These are phyloP conservation scores for Mycena pura DNA, from an alignment of 768 basidiomycete genomes.

Conservation along the genomic window DNA sequence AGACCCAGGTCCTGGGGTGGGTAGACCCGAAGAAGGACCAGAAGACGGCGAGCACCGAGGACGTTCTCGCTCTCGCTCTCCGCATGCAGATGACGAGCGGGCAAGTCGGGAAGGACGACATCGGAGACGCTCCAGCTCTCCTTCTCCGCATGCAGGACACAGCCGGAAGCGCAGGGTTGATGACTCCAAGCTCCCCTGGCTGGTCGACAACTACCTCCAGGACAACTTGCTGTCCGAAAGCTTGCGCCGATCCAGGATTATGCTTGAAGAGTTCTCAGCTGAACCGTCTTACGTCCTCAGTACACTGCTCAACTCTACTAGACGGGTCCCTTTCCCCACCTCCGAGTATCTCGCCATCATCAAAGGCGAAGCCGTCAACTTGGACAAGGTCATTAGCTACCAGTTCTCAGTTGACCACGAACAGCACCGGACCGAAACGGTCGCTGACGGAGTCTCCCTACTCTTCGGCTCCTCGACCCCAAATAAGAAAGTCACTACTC, in stretches of 20 bases:
- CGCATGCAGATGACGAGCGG: background rate
- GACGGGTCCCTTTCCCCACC: constrained; percentile 30
- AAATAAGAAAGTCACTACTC: constrained; percentile 19
- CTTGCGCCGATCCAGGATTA: background rate
- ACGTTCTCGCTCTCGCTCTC: background rate
- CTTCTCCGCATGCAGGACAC: background rate
- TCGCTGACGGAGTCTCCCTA: constrained; percentile 24
- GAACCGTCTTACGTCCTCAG: background rate
- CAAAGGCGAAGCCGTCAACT: constrained; percentile 29
- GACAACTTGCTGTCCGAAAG: background rate
- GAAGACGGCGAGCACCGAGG: no score
- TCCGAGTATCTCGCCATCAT: constrained; percentile 33
- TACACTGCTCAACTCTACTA: background rate
- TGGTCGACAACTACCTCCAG: background rate
- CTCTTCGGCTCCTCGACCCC: background rate
- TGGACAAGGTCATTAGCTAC: constrained; percentile 31
- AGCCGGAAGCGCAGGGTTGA: background rate
- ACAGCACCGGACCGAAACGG: background rate
- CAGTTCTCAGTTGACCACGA: background rate
- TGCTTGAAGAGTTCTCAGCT: background rate
- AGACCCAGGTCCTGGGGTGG: no score
- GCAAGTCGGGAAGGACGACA: background rate
- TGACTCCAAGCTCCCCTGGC: background rate
- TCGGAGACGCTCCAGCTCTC: background rate
- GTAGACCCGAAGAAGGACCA: no score